Percentiles rank a stretch among this genome's conserved stretches.
Evolutionary conservation across 306 rosid genomes (phyloP).

Genomic region (Ormosia emarginata): DNA sequence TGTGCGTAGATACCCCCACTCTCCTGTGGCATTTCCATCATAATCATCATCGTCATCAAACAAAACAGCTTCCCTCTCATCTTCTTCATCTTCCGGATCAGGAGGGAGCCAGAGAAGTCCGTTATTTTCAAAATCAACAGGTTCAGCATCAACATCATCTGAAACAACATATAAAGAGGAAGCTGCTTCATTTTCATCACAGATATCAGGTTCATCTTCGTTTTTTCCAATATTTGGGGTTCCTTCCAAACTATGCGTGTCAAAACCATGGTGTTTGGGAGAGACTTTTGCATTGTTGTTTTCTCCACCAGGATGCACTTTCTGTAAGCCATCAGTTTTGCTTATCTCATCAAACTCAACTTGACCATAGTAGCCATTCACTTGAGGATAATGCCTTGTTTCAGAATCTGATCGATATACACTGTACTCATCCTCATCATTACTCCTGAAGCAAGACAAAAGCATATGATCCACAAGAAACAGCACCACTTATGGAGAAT

Average conservation of each 20-base stretch:
- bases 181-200: slow-evolving; percentile 60
- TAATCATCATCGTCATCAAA: slow-evolving; percentile 73
- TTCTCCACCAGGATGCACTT: slow-evolving; percentile 49
- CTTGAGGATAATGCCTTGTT: slow-evolving; percentile 46
- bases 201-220: slow-evolving; percentile 57
- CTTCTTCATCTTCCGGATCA: slow-evolving; percentile 94
- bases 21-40: slow-evolving; percentile 60
- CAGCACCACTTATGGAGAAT: background rate
- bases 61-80: slow-evolving; percentile 64
- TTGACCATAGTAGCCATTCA: slow-evolving; percentile 52
- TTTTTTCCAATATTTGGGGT: slow-evolving; percentile 32
- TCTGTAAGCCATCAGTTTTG: slow-evolving; percentile 45
- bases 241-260: slow-evolving; percentile 51
- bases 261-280: slow-evolving; percentile 42
- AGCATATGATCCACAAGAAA: slow-evolving; percentile 21
- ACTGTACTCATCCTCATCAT: slow-evolving; percentile 61
- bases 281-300: slow-evolving; percentile 34
- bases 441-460: slow-evolving; percentile 58
- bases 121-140: slow-evolving; percentile 90
- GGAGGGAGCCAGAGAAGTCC: slow-evolving; percentile 99
- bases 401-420: slow-evolving; percentile 55
- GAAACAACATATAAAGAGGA: slow-evolving; percentile 52
- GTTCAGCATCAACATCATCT: slow-evolving; percentile 54
- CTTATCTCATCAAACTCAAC: slow-evolving; percentile 52
- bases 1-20: slow-evolving; percentile 66